Evolutionary conservation across 352 stramenopile species (phyloP), one percentile per base, ranked within the genome.

Genomic region (Pythium brachiatum): DNA sequence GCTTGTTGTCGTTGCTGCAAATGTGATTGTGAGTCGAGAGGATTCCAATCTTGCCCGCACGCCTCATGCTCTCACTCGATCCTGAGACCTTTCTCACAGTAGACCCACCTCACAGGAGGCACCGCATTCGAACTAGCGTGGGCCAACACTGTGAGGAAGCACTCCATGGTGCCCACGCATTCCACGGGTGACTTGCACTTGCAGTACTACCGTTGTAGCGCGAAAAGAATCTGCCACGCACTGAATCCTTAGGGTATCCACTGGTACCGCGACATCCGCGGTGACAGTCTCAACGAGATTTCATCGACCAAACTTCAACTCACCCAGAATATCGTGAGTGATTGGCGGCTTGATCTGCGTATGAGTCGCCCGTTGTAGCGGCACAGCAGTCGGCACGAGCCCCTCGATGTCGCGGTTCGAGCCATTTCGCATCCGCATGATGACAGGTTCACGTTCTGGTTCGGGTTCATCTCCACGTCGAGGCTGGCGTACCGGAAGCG

Each of bases 261-360:
- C 16, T 46, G n/a, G 39, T 1, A 26, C 41, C 41, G 41, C 41
- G 41, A 20, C 41, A 48, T 48, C 41, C 11, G 46, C 26, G 23
- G 46, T 12, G 29, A 32, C 12, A 18, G 23, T 9, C 2, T 53
- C 29, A 12, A 53, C 4, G 20, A 26, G 41, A 27, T 27, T 36
- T 53, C 23, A 53, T 13, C 46, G 12, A 18, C 53, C 5, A 5
- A 29, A 27, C 26, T 52, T 60, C 21, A 39, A 57, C 32, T 69
- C 62, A 27, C 62, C 62, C 62, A 69, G 48, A 46, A 69, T 59
- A 29, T 69, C 62, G 26, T 47, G 32, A 25, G 56, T 61, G 34
- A 69, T 57, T 12, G 48, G 56, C 56, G 16, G 27, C 15, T 27
- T 25, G n/a, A 21, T 48, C 8, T 48, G 20, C 41, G 23, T 53